Conservation (phyloP, 1,284 basidiomycete species). For the Retiboletus fuscus region DNA sequence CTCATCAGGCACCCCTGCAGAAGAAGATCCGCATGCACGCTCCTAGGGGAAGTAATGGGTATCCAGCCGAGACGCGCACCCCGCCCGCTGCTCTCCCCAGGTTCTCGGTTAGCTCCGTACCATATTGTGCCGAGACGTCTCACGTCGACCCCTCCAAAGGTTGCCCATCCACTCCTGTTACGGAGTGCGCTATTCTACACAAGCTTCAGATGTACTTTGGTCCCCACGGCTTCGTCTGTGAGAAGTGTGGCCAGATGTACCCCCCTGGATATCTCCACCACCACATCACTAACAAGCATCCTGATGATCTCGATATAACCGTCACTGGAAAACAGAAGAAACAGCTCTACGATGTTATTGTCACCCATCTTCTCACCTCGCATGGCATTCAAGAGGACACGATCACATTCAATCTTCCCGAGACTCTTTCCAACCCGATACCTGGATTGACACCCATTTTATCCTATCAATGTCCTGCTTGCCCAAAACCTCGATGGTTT, state of each 20-base stretch:
- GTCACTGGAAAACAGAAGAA: background rate
- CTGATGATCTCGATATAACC: background rate
- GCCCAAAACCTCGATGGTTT: conserved; percentile 9
- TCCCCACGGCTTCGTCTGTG: background rate
- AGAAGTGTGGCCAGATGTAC: no score
- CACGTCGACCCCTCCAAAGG: background rate
- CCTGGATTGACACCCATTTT: background rate
- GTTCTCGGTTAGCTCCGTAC: background rate
- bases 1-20: no score
- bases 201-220: conserved; percentile 22
- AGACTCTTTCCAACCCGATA: background rate
- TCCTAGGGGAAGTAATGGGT: background rate
- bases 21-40: background rate
- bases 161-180: background rate
- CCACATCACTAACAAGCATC: conserved; percentile 14
- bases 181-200: conserved; percentile 3
- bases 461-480: conserved; percentile 1
- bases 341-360: background rate
- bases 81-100: no score
- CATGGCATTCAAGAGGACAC: background rate
- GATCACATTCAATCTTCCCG: conserved; percentile 6
- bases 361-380: background rate
- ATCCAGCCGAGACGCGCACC: background rate
- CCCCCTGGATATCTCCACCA: no score
- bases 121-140: background rate